phyloP scores from a whole-genome alignment of 106 monocot species.

The Dioscorea dumetorum region DNA sequence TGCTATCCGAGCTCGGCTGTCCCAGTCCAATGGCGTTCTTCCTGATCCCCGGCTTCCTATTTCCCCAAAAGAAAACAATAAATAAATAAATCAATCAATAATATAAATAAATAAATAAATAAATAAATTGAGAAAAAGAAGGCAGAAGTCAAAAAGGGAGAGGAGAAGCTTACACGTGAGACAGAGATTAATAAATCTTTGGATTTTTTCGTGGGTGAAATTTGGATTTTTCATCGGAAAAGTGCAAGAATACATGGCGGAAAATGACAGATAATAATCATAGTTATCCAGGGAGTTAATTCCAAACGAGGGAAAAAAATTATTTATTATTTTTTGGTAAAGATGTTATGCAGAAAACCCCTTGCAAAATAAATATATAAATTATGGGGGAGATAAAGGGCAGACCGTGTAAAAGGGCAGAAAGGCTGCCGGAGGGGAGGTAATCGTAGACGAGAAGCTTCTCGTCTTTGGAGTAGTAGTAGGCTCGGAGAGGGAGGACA shows the following conservation, averaged over 20 bases:
- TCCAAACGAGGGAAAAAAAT: no score
- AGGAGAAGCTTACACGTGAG: not conserved
- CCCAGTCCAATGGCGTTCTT: constrained; percentile 37
- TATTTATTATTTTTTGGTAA: no score
- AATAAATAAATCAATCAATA: not conserved
- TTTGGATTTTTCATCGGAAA: no score
- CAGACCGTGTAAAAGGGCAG: constrained; percentile 28
- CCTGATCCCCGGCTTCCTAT: constrained; percentile 35
- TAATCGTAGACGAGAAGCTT: constrained; percentile 46
- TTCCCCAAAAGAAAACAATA: not conserved
- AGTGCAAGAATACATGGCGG: no score
- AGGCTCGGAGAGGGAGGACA: not conserved
- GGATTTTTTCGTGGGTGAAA: no score
- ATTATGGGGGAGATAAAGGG: not conserved
- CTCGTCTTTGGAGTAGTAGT: constrained; percentile 37
- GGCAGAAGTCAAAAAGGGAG: not conserved
- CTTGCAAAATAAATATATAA: not conserved
- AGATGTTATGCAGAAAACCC: no score
- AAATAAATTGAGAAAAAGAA: not conserved
- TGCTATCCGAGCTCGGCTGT: constrained; percentile 32
- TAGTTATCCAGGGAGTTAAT: no score
- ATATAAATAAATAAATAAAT: not conserved
- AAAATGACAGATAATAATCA: no score
- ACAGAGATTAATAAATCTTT: no score
- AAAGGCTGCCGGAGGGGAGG: constrained; percentile 38